Conservation (phyloP, 306 rosid genomes). For the Castanea mollissima region DNA sequence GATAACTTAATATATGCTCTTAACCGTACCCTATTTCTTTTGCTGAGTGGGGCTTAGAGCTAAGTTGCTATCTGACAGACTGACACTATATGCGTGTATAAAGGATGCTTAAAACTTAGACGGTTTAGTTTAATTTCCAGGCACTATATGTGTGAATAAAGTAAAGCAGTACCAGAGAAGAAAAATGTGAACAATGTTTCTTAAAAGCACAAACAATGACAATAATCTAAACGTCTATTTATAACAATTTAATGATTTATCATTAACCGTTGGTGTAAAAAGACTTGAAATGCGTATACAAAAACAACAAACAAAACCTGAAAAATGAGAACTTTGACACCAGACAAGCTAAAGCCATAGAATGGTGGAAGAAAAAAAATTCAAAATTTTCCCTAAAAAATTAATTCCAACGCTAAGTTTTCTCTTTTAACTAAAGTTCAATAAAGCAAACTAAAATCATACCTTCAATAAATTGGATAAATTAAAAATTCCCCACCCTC, state of each 20-base stretch:
- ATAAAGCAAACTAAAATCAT: background rate
- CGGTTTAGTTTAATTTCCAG: background rate
- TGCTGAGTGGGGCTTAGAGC: too few relatives aligned
- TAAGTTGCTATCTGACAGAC: too few relatives aligned
- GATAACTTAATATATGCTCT: too few relatives aligned
- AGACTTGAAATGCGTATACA: background rate
- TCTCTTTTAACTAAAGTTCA: background rate
- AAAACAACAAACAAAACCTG: background rate
- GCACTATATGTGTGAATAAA: background rate
- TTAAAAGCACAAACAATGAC: background rate
- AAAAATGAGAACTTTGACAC: background rate
- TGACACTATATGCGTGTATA: too few relatives aligned
- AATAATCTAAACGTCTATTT: background rate
- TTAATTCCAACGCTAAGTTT: background rate
- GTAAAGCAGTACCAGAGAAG: background rate
- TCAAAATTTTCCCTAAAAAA: conserved; percentile 1
- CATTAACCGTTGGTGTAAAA: background rate
- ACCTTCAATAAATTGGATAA: background rate
- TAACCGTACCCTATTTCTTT: too few relatives aligned
- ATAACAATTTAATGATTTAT: background rate
- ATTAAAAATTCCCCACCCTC: background rate
- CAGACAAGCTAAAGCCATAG: background rate
- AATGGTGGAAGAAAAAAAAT: background rate
- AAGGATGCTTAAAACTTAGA: background rate
- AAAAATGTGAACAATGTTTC: background rate